A percentile compares a stretch with the other conserved stretches of the same genome.
Conservation (phyloP, 2,329 filamentous ascomycete species). For the Teratosphaeria epicoccoides region DNA sequence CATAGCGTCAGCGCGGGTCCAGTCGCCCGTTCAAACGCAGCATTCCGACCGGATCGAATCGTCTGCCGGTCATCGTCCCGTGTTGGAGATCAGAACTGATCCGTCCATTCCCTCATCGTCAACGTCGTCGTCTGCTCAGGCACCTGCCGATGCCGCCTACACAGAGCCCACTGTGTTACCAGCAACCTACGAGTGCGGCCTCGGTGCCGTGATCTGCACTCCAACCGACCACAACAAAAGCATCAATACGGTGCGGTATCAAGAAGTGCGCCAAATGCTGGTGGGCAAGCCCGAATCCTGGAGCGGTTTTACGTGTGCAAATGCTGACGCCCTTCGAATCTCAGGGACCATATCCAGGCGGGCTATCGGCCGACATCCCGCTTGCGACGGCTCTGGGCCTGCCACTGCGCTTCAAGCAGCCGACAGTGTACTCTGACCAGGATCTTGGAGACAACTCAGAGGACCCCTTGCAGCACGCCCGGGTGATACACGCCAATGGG, state of each 20-base stretch:
- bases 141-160: neutral
- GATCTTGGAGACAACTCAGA: neutral
- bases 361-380: neutral
- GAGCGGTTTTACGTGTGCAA: neutral
- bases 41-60: neutral
- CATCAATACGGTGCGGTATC: neutral
- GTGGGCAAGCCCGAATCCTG: neutral
- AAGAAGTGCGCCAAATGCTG: neutral
- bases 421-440: neutral
- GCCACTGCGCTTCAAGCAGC: neutral
- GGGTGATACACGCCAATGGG: neutral
- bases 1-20: neutral
- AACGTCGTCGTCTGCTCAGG: neutral
- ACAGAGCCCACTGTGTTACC: neutral
- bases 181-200: neutral
- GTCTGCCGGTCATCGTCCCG: neutral
- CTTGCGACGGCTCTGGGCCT: neutral
- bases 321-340: neutral
- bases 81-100: neutral
- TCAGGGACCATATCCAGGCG: neutral
- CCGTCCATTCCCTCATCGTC: neutral
- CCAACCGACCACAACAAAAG: neutral
- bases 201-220: neutral
- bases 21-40: neutral
- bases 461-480: neutral